Conservation (phyloP, 2,329 filamentous ascomycete species). For the Coniochaeta sp. region DNA sequence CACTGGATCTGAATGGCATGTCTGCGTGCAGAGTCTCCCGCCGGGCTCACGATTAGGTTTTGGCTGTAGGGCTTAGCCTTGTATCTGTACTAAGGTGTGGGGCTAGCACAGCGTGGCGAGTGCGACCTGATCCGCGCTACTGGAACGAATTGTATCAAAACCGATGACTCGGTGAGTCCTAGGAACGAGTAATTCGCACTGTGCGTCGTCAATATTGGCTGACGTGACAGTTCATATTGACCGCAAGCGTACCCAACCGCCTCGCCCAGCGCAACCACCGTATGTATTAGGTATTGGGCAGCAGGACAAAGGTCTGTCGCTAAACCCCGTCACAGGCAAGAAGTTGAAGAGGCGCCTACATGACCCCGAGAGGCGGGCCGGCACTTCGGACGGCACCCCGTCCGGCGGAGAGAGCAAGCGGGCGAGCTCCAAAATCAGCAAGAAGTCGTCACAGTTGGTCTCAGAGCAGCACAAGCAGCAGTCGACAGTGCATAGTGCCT, state of each 20-base stretch:
- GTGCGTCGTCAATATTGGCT: too few species aligned
- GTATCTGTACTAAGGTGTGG: too few species aligned
- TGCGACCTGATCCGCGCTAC: too few species aligned
- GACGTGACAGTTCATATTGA: constrained; percentile 93
- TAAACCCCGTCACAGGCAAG: constrained; percentile 54
- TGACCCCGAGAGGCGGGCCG: constrained; percentile 74
- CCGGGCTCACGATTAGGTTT: too few species aligned
- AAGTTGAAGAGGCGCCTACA: constrained; percentile 86
- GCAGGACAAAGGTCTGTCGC: constrained; percentile 8
- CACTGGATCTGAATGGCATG: too few species aligned
- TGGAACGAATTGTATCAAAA: too few species aligned
- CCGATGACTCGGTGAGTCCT: too few species aligned
- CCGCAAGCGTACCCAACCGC: constrained; percentile 89
- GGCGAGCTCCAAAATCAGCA: constrained; percentile 11
- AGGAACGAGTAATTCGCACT: too few species aligned
- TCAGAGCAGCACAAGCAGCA: not conserved
- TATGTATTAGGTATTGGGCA: constrained; percentile 32
- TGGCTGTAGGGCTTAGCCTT: too few species aligned
- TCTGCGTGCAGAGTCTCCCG: too few species aligned
- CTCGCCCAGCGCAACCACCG: constrained; percentile 97
- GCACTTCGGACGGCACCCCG: constrained; percentile 26
- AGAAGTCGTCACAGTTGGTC: constrained; percentile 19
- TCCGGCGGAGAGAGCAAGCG: constrained; percentile 4
- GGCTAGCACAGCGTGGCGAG: too few species aligned
- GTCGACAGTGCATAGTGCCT: constrained; percentile 16